These are phyloP conservation scores for Backusella circina DNA, from an alignment of 192 early-diverging fungal species.

Conservation along the genomic window DNA sequence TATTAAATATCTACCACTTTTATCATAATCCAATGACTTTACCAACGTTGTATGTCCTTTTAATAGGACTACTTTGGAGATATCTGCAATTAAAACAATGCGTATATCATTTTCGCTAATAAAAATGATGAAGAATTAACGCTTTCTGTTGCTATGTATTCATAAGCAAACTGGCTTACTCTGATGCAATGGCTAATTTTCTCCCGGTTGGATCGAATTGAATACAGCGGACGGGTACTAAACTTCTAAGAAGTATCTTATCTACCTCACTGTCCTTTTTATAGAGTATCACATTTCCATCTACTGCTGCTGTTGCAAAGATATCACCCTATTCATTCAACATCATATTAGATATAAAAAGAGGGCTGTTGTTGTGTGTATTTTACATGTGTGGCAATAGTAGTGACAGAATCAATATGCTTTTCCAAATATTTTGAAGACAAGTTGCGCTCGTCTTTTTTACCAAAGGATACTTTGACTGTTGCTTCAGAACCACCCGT, in stretches of 20 bases:
- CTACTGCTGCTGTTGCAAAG: slow-evolving; percentile 23
- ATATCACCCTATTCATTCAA: background rate
- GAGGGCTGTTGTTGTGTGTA: too few species aligned
- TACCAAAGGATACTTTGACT: background rate
- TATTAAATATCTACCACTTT: slow-evolving; percentile 25
- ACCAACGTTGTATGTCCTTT: slow-evolving; percentile 26
- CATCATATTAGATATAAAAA: too few species aligned
- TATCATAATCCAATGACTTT: slow-evolving; percentile 30
- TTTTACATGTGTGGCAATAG: background rate
- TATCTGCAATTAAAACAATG: slow-evolving; percentile 21
- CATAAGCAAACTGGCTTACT: slow-evolving; percentile 25
- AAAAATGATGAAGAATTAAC: background rate
- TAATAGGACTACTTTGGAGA: slow-evolving; percentile 12
- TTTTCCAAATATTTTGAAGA: background rate
- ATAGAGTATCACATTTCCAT: slow-evolving; percentile 25
- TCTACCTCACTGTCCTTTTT: slow-evolving; percentile 13
- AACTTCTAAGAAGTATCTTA: slow-evolving; percentile 25
- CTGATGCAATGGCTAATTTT: slow-evolving; percentile 31
- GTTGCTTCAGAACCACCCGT: background rate
- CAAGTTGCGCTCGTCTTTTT: background rate
- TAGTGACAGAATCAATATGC: background rate
- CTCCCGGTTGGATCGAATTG: slow-evolving; percentile 16
- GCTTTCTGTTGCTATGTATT: background rate
- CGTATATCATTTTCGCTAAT: slow-evolving; percentile 29
- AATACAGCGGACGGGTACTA: slow-evolving; percentile 24